phyloP scores from a whole-genome alignment of 2,329 filamentous ascomycete genomes.

The Aspergillus ruber region DNA sequence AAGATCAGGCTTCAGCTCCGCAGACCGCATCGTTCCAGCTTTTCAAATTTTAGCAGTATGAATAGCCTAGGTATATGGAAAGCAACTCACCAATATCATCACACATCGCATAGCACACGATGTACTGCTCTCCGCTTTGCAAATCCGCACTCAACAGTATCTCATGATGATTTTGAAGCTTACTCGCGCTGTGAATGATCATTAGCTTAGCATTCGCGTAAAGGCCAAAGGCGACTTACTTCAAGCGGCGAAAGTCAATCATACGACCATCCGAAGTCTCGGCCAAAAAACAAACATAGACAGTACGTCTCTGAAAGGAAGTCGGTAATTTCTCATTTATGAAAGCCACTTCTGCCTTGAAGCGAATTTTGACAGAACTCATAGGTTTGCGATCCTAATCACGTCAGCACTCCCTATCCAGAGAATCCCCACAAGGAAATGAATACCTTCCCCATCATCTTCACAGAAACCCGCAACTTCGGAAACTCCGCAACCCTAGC shows the following conservation, averaged over 20 bases:
- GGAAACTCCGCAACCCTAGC: slow-evolving; percentile 66
- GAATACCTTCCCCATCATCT: slow-evolving; percentile 43
- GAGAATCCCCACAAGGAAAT: slow-evolving; percentile 26
- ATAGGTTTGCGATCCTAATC: slow-evolving; percentile 26
- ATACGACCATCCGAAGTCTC: slow-evolving; percentile 64
- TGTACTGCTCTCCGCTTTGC: slow-evolving; percentile 47
- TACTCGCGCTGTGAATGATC: slow-evolving; percentile 49
- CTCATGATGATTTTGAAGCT: slow-evolving; percentile 56
- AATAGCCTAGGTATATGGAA: no score
- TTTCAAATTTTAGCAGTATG: no score
- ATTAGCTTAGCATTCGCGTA: slow-evolving; percentile 14
- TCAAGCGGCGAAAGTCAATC: slow-evolving; percentile 60
- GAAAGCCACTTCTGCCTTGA: slow-evolving; percentile 65
- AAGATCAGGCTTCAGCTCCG: slow-evolving; percentile 47
- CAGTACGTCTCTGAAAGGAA: slow-evolving; percentile 56
- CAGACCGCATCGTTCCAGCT: slow-evolving; percentile 53
- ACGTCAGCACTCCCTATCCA: slow-evolving; percentile 6
- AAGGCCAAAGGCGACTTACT: slow-evolving; percentile 30
- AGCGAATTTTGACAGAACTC: slow-evolving; percentile 49
- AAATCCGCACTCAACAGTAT: slow-evolving; percentile 56
- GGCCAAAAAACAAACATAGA: slow-evolving; percentile 68
- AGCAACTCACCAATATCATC: slow-evolving; percentile 64
- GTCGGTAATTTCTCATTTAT: slow-evolving; percentile 58
- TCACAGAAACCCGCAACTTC: slow-evolving; percentile 51
- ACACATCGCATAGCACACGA: slow-evolving; percentile 69